phyloP scores from a whole-genome alignment of 805 yeast genomes.

The Sugiyamaella floridensis region DNA sequence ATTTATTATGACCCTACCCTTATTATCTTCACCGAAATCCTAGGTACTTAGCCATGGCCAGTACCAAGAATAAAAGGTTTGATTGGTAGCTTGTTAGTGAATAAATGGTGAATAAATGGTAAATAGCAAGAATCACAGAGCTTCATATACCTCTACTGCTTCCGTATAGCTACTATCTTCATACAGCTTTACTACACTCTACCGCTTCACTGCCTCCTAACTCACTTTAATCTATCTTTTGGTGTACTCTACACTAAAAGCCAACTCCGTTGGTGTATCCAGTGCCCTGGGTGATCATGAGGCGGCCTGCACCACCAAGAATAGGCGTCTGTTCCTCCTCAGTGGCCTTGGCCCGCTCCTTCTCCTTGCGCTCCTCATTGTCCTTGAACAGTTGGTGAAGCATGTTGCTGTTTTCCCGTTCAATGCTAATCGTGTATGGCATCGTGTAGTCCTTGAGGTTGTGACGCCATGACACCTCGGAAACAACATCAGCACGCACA shows the following conservation, averaged over 20 bases:
- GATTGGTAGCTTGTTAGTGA: too few species aligned
- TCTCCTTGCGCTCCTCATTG: constrained; percentile 60
- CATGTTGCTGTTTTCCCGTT: constrained; percentile 68
- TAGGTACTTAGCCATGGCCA: too few species aligned
- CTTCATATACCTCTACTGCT: too few species aligned
- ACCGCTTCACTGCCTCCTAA: too few species aligned
- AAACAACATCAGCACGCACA: constrained; percentile 72
- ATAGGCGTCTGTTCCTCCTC: constrained; percentile 42
- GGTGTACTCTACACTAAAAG: neutral
- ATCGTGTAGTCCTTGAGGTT: constrained; percentile 75
- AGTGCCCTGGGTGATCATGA: constrained; percentile 74
- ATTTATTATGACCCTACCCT: too few species aligned
- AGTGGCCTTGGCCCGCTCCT: constrained; percentile 39
- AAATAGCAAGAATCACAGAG: too few species aligned
- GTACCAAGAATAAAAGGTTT: too few species aligned
- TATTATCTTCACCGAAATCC: too few species aligned
- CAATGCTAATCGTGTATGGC: constrained; percentile 83
- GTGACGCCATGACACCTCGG: constrained; percentile 89
- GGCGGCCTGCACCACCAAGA: constrained; percentile 54
- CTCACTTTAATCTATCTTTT: too few species aligned
- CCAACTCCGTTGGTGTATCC: constrained; percentile 15
- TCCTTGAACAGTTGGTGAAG: constrained; percentile 61
- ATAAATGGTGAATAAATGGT: too few species aligned
- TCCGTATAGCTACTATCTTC: too few species aligned
- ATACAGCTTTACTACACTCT: too few species aligned